These are phyloP conservation scores for Blepharisma stoltei DNA, from an alignment of 73 alveolate species.

Conservation along the genomic window DNA sequence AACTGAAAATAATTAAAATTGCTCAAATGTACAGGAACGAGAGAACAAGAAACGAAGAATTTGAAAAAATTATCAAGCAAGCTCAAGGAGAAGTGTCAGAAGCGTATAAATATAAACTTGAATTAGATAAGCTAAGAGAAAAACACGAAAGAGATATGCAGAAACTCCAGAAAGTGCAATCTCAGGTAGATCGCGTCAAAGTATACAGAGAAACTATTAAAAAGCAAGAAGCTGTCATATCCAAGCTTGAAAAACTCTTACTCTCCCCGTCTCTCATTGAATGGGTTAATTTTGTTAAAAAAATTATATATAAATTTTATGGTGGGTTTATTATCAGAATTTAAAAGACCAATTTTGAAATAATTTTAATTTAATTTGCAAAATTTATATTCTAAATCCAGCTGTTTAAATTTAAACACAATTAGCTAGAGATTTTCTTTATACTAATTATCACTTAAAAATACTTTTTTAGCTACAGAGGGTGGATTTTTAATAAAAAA, in stretches of 20 bases:
- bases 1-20: conserved; percentile 89
- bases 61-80: conserved; percentile 91
- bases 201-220: conserved; percentile 94
- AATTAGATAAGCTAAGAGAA: conserved; percentile 87
- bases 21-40: conserved; percentile 98
- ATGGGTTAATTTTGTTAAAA: too few relatives aligned
- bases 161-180: conserved; percentile 77
- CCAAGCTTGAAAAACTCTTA: conserved; percentile 92
- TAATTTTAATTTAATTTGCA: too few relatives aligned
- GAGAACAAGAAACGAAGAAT: conserved; percentile 96
- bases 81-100: conserved; percentile 96
- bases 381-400: too few relatives aligned
- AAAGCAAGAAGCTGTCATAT: conserved; percentile 96
- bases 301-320: too few relatives aligned
- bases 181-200: conserved; percentile 87
- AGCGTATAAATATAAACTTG: conserved; percentile 91
- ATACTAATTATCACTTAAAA: conserved; percentile 41
- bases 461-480: background rate
- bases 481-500: background rate
- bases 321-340: too few relatives aligned
- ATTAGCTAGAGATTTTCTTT: too few relatives aligned
- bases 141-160: conserved; percentile 86
- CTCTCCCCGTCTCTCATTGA: too few relatives aligned
- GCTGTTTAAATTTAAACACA: too few relatives aligned
- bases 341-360: too few relatives aligned